A percentile compares a stretch with the other conserved stretches of the same genome.
Conservation (phyloP, 2,329 filamentous ascomycete genomes). For the Exserohilum turcica region DNA sequence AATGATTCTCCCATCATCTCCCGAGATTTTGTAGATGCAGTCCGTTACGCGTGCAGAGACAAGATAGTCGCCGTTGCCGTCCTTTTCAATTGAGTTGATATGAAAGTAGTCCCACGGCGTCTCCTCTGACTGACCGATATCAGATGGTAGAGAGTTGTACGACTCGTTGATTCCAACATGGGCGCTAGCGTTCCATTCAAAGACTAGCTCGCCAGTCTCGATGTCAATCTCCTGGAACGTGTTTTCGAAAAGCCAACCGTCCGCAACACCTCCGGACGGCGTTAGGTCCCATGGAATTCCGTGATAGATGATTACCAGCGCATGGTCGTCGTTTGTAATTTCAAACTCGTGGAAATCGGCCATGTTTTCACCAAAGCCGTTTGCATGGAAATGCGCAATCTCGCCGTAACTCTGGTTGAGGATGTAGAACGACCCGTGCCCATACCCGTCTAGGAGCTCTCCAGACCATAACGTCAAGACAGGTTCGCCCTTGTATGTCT, state of each 20-base stretch:
- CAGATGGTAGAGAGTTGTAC: constrained; percentile 25
- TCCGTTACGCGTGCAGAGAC: constrained; percentile 28
- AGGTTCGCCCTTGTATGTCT: constrained; percentile 28
- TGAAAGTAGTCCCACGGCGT: constrained; percentile 50
- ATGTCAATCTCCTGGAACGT: constrained; percentile 54
- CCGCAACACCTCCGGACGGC: constrained; percentile 38
- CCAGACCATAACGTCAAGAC: constrained; percentile 29
- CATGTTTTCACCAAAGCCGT: constrained; percentile 14
- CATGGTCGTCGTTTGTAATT: constrained; percentile 51
- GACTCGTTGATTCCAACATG: constrained; percentile 40
- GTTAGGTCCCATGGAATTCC: constrained; percentile 48
- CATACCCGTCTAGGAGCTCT: constrained; percentile 16
- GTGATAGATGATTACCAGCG: constrained; percentile 51
- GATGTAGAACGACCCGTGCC: constrained; percentile 19
- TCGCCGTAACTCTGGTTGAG: constrained; percentile 27
- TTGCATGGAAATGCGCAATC: constrained; percentile 20
- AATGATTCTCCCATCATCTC: constrained; percentile 28
- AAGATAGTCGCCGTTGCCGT: constrained; percentile 29
- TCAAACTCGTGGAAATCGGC: constrained; percentile 54
- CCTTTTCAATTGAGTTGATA: constrained; percentile 43
- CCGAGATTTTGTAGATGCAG: constrained; percentile 24
- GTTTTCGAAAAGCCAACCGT: constrained; percentile 53
- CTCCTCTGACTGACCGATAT: constrained; percentile 34
- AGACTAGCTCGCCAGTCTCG: constrained; percentile 47
- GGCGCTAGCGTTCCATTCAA: constrained; percentile 49